Evolutionary conservation across 192 early-diverging fungal species (phyloP).

Genomic region (Coemansia sp.): DNA sequence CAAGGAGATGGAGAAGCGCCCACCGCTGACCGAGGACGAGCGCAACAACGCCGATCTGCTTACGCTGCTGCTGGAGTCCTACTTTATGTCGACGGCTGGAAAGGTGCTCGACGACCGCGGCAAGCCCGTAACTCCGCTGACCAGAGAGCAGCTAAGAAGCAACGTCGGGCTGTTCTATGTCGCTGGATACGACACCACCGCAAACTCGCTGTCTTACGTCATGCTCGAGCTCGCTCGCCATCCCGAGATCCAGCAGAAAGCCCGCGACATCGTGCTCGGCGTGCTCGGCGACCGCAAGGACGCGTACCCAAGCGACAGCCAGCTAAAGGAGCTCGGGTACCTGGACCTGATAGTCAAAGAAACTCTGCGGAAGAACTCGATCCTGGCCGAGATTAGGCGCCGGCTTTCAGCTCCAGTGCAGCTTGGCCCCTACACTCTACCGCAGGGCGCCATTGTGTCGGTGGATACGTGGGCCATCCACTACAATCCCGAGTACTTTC

Average conservation of each 20-base stretch:
- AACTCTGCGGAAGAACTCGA: conserved; percentile 53
- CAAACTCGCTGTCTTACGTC: conserved; percentile 58
- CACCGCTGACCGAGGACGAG: conserved; percentile 45
- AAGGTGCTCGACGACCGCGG: conserved; percentile 49
- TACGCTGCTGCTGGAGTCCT: conserved; percentile 61
- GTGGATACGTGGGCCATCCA: conserved; percentile 56
- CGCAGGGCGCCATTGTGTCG: conserved; percentile 43
- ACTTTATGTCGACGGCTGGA: conserved; percentile 44
- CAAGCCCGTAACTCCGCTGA: conserved; percentile 43
- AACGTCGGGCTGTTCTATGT: conserved; percentile 60
- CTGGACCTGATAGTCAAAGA: conserved; percentile 60
- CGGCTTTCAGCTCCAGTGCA: conserved; percentile 45
- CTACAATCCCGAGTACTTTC: conserved; percentile 51
- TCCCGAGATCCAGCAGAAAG: conserved; percentile 60
- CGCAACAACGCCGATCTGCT: conserved; percentile 58
- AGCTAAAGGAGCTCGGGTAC: conserved; percentile 59
- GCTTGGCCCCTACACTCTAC: conserved; percentile 43
- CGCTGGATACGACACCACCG: conserved; percentile 64
- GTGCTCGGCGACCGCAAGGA: conserved; percentile 62
- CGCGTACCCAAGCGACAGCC: conserved; percentile 54
- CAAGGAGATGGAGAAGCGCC: conserved; percentile 32
- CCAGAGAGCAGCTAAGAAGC: conserved; percentile 54
- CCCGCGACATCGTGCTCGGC: conserved; percentile 55
- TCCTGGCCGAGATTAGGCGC: conserved; percentile 51
- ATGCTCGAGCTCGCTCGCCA: conserved; percentile 52